Evolutionary conservation across 768 basidiomycete species (phyloP), one percentile per base, ranked within the genome.

Genomic region (Boletus rufocinnamomeus): DNA sequence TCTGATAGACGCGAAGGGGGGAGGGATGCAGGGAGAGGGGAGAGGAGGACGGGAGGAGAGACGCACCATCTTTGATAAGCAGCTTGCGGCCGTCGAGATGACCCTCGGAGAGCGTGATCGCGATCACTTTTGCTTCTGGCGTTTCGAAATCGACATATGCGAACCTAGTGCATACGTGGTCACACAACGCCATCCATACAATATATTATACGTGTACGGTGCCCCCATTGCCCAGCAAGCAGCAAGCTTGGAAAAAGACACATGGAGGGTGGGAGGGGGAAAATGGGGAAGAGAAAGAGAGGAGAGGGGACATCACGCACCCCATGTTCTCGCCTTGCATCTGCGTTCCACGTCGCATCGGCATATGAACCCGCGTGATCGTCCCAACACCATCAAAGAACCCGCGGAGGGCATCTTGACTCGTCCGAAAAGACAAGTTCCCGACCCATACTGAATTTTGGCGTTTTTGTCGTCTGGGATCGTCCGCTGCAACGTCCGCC

Each of bases 401-500:
- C 32, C 64, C 67, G 43, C 78, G 80, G 34, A 98, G 75, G n/a
- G 87, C 77, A 13, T 89, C 84, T 56, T 81, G 77, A 0, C 88
- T 91, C 52, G 96, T 98, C 74, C 89, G 90, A 81, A 89, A 98
- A 7, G 90, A 82, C 71, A 98, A 70, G 74, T 98, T 98, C 43
- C 96, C 96, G 34, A 98, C 90, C 96, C 96, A 98, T 48, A 98
- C 80, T 6, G 93, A 95, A 70, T 95, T 86, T 73, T 91, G 85
- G 27, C 89, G 84, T 72, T 86, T 87, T 68, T 61, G 63, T 56
- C 67, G 61, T 64, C 59, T 52, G 40, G 59, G 27, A 43, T 58
- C 50, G 54, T 60, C 68, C 14, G 43, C 25, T 13, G 16, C 14
- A 16, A 14, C 25, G 16, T 17, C 44, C 6, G n/a, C 13, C 21